Evolutionary conservation across 139 green algal species (phyloP), one percentile per base, ranked within the genome.

Genomic region (Auxenochlorella protothecoides): DNA sequence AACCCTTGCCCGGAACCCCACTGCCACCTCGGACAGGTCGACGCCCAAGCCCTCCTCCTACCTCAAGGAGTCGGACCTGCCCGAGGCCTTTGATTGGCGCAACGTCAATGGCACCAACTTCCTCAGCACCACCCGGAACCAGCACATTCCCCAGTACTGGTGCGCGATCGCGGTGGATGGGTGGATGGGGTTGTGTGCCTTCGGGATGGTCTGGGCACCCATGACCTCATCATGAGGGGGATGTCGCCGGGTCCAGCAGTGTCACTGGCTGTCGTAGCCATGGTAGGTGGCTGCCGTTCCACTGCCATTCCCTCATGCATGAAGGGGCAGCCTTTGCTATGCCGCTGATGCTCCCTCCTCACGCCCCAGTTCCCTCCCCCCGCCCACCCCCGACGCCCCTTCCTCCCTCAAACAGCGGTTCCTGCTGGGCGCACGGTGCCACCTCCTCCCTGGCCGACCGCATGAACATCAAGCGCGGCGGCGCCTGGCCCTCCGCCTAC

Each of bases 401-500:
- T 3, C 66, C 66, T 5, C 54, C 54, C 12, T 6, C 6, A 14
- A 4, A 11, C 10, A 80, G 79, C 61, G 85, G 89, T 53, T 85
- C 74, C 55, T 96, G 90, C 85, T 97, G 90, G 89, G 90, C 91
- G 0, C 87, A 93, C 76, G 90, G 72, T 3, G 78, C 89, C 7
- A 90, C 89, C 59, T 88, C 78, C 2, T 74, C 87, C 0, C 76
- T 96, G 59, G 84, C 87, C 2, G 92, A 96, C 78, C 83, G 92
- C n/a, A 77, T 85, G 68, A 96, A 96, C 79, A 95, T 97, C 71
- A 63, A 80, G n/a, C 77, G 77, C 14, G 79, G 78, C 52, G 85
- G 73, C n/a, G 77, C 65, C 5, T 88, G 84, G 84, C 85, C 85
- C 9, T 77, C 78, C 59, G 74, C 83, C 7, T 86, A 87, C 75